Evolutionary conservation across 768 basidiomycete genomes (phyloP).

Genomic region (Tulasnella sp.): DNA sequence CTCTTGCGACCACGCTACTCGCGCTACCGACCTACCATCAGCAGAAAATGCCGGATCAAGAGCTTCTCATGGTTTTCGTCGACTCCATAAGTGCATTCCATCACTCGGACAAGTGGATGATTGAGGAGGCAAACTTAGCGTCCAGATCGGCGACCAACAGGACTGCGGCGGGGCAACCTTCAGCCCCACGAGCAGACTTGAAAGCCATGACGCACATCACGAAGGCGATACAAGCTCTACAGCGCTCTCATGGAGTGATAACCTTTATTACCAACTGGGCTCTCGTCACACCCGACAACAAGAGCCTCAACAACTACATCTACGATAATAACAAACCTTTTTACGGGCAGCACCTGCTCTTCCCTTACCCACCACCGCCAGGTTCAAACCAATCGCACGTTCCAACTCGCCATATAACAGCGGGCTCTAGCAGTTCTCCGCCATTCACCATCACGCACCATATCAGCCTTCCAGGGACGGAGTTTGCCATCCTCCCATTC

Average conservation of each 20-base stretch:
- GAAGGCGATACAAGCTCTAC: constrained; percentile 48
- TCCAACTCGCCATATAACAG: constrained; percentile 6
- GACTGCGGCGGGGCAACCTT: background rate
- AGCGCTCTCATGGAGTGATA: constrained; percentile 48
- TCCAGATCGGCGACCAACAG: background rate
- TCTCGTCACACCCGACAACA: too few species aligned
- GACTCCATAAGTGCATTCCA: constrained; percentile 75
- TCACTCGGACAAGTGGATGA: constrained; percentile 68
- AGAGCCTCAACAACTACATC: too few species aligned
- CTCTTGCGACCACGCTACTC: constrained; percentile 64
- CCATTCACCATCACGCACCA: constrained; percentile 41
- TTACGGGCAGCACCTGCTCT: constrained; percentile 51
- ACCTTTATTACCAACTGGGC: too few species aligned
- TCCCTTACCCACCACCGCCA: constrained; percentile 43
- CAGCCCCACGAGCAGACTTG: constrained; percentile 13
- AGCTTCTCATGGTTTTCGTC: constrained; percentile 63
- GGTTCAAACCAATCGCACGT: constrained; percentile 9
- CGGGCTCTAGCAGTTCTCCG: constrained; percentile 25
- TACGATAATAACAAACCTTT: background rate
- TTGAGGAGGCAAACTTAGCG: constrained; percentile 42
- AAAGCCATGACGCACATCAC: constrained; percentile 48
- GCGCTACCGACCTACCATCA: constrained; percentile 54
- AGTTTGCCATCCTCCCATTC: constrained; percentile 15
- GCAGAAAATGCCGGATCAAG: constrained; percentile 46
- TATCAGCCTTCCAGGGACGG: constrained; percentile 37